Percentiles rank a stretch among this genome's conserved stretches.
Conservation (phyloP, 2,329 filamentous ascomycete genomes). For the Fusarium sp. region DNA sequence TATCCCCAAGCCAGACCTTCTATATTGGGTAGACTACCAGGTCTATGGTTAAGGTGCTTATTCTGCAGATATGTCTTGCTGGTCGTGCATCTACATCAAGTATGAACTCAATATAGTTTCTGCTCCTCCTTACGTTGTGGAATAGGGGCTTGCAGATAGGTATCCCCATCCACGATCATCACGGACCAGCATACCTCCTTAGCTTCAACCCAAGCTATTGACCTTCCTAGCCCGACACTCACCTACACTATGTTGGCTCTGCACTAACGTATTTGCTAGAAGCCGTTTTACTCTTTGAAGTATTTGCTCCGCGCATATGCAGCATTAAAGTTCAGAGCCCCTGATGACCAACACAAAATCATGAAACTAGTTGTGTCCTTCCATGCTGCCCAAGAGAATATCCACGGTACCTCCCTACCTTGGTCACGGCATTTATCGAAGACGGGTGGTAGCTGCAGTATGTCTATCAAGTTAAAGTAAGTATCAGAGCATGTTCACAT, state of each 20-base stretch:
- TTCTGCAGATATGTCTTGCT: neutral
- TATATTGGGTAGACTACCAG: neutral
- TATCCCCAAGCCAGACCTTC: neutral
- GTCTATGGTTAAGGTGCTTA: neutral
- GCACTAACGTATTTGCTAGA: neutral
- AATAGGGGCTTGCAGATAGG: neutral
- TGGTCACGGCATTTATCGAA: neutral
- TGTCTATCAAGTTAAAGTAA: neutral
- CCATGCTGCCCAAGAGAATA: neutral
- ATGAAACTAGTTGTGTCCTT: neutral
- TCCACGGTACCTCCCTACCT: neutral
- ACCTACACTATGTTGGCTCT: neutral
- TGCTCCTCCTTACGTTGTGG: neutral
- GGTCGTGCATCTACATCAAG: neutral
- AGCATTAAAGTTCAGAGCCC: conserved; percentile 1
- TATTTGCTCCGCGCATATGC: neutral
- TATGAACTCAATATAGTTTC: neutral
- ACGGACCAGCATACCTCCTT: neutral
- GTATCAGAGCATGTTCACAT: conserved; percentile 8
- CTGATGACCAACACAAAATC: neutral
- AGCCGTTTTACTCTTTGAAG: conserved; percentile 2
- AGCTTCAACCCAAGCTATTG: neutral
- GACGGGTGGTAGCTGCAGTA: neutral
- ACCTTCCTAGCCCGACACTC: conserved; percentile 1
- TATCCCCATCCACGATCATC: neutral